Conservation (phyloP, 2,329 filamentous ascomycete genomes). For the Tothia fuscella region DNA sequence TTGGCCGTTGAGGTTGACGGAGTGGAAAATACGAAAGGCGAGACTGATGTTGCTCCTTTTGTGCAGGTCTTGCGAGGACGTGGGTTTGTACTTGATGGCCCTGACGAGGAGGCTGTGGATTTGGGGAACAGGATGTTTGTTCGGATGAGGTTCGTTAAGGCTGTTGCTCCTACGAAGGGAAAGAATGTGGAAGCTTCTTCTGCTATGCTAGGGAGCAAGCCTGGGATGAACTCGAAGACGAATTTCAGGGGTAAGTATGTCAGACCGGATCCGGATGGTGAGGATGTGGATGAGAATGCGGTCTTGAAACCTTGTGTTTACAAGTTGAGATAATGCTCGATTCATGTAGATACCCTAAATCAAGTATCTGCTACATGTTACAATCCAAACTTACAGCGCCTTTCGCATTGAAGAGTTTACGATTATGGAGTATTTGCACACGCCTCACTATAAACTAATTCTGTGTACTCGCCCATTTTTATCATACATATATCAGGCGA, state of each 20-base stretch:
- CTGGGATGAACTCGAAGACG: constrained; percentile 22
- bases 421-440: too few relatives aligned
- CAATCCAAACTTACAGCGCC: too few relatives aligned
- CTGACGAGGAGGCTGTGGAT: constrained; percentile 9
- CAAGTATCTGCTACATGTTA: too few relatives aligned
- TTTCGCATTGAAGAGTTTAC: too few relatives aligned
- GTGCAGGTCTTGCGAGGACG: constrained; percentile 68
- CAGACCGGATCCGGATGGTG: constrained; percentile 47
- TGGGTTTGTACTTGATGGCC: constrained; percentile 67
- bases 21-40: constrained; percentile 47
- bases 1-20: constrained; percentile 56
- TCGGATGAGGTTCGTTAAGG: constrained; percentile 88
- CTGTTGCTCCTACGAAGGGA: constrained; percentile 59
- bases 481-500: too few relatives aligned
- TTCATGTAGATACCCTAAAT: too few relatives aligned
- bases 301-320: constrained; percentile 94
- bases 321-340: constrained; percentile 77
- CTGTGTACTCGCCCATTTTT: too few relatives aligned
- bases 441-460: too few relatives aligned
- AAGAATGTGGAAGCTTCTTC: constrained; percentile 46
- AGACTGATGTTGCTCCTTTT: constrained; percentile 81
- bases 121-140: constrained; percentile 88
- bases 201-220: too few relatives aligned
- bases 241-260: constrained; percentile 24
- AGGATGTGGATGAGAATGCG: constrained; percentile 49